phyloP scores from a whole-genome alignment of 148 eudicot genomes.

The Hydrangea macrophylla region DNA sequence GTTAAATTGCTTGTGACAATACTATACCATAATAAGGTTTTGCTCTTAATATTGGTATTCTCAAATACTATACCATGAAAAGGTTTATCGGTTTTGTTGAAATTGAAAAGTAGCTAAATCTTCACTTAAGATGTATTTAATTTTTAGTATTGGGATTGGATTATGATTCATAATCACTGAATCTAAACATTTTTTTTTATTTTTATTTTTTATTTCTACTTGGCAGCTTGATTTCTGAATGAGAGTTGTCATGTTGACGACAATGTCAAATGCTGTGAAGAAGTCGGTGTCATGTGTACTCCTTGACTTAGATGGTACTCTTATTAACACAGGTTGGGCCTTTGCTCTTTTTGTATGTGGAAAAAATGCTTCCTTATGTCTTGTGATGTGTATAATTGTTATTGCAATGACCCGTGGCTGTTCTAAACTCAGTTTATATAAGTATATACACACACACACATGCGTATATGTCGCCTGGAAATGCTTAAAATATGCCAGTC shows the following conservation, averaged over 20 bases:
- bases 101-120: neutral
- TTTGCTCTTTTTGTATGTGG: neutral
- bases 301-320: conserved; percentile 80
- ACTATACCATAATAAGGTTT: too few species aligned
- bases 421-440: neutral
- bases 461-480: too few species aligned
- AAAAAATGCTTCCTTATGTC: neutral
- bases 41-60: neutral
- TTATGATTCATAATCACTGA: neutral
- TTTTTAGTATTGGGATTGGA: too few species aligned
- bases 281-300: conserved; percentile 59
- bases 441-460: too few species aligned
- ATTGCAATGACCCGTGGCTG: neutral
- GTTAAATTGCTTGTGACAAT: too few species aligned
- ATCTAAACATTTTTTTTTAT: neutral
- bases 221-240: conserved; percentile 4
- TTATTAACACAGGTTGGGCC: conserved; percentile 60
- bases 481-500: too few species aligned
- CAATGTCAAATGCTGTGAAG: conserved; percentile 39
- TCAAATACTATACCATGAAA: neutral
- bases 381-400: too few species aligned
- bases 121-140: neutral
- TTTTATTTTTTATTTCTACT: neutral
- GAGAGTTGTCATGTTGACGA: conserved; percentile 30
- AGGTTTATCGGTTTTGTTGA: neutral